Conservation (phyloP, 2,329 filamentous ascomycete species). For the Aschersonia sp. region DNA sequence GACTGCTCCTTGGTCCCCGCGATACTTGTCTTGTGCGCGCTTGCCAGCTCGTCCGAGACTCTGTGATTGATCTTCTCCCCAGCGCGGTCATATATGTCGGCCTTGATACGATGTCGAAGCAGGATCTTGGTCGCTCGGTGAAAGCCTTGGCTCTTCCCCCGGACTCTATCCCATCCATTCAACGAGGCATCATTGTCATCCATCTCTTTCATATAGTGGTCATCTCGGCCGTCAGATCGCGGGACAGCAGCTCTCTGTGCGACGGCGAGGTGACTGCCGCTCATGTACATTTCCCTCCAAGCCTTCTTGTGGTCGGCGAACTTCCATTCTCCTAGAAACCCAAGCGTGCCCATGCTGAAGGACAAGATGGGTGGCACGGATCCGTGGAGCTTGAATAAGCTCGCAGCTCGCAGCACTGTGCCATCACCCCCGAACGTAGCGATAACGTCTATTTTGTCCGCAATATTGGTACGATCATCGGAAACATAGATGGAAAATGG, state of each 20-base stretch:
- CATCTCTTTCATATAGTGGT: background rate
- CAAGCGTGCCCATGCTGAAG: conserved; percentile 93
- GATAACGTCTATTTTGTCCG: conserved; percentile 74
- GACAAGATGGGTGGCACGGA: conserved; percentile 82
- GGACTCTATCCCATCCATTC: conserved; percentile 53
- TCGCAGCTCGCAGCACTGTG: conserved; percentile 21
- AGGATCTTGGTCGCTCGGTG: conserved; percentile 66
- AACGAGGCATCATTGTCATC: conserved; percentile 4
- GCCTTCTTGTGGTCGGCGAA: conserved; percentile 86
- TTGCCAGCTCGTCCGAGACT: conserved; percentile 29
- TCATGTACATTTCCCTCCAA: conserved; percentile 86
- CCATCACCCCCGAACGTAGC: conserved; percentile 79
- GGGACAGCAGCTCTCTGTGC: conserved; percentile 27
- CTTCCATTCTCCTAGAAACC: conserved; percentile 93
- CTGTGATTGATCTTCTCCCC: conserved; percentile 44
- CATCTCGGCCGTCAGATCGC: conserved; percentile 11
- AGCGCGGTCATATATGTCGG: conserved; percentile 63
- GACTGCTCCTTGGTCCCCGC: conserved; percentile 20
- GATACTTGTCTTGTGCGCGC: conserved; percentile 26
- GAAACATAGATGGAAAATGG: conserved; percentile 58
- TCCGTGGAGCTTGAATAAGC: conserved; percentile 58
- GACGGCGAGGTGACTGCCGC: conserved; percentile 34
- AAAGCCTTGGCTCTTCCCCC: conserved; percentile 69
- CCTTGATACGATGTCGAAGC: conserved; percentile 72
- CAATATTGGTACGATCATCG: conserved; percentile 37